Base-by-base conservation (phyloP, 306 rosid genomes). In the Casuarina equisetifolia region DNA sequence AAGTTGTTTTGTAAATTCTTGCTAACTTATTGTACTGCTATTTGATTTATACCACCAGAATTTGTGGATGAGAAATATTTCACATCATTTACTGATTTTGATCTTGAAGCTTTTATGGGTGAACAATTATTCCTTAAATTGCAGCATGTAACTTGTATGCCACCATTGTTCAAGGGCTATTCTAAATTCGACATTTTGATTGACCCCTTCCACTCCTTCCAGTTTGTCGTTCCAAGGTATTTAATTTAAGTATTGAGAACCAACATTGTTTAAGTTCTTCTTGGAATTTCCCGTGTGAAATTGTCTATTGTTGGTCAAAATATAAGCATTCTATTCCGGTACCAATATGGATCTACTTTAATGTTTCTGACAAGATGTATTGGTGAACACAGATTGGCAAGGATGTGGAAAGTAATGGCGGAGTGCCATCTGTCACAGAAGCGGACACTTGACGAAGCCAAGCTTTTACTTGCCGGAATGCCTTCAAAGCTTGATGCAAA, bases 371-470 rank as follows among this genome's bases (percentile, higher is more conserved):
- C 32, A 2, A 17, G 49, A 10, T 43, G 46, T 7, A 66, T 16
- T 66, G 71, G 46, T 42, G 61, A 76, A 74, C 70, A 61, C 90
- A 95, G 99, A 87, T 80, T 90, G 69, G 92, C 91, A 68, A 87
- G 89, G 88, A 91, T 95, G 97, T 95, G 99, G 99, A 95, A 88
- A 82, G 96, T 88, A 82, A 95, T 92, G 97, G 96, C 92, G 69
- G 91, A 85, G 86, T 87, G 97, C 62, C 97, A 95, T 81, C 88
- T 84, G 50, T 80, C 85, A 69, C 99, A 95, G 81, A 91, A 86
- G 85, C 86, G 78, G 75, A 89, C 90, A 46, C 82, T 91, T 61
- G 96, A 91, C 16, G 97, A 90, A 83, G 96, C 96, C 46, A 95
- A 88, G 82, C 83, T 86, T 64, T 81, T 96, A 84, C 91, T 95